Evolutionary conservation across 805 yeast genomes (phyloP), one percentile per base, ranked within the genome.

Genomic region (Cyberlindnera maclurae): DNA sequence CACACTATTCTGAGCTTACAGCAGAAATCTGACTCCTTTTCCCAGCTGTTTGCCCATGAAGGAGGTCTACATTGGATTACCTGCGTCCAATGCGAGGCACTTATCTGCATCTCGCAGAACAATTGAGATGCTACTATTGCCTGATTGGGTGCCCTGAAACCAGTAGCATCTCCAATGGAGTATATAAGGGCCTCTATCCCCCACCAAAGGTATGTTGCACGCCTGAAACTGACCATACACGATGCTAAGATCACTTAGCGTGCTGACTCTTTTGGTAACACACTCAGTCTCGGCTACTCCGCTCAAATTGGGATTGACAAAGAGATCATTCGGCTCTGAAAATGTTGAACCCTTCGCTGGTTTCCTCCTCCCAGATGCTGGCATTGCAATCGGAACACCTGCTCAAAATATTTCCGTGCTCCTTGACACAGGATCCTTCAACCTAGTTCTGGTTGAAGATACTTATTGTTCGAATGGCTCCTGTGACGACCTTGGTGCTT

Each of bases 361-460:
- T 5, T 38, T 29, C 33, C 37, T 34, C 34, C 13, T 20, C 16
- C 42, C 24, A 27, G 17, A 31, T 5, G 39, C 35, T 10, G 31
- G 31, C 3, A 15, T 50, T 17, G 33, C 27, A 11, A 15, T 45
- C 24, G 54, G 54, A 9, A 34, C 45, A 10, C 54, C 54, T 11
- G 36, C 43, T 9, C 51, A 46, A 33, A 17, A 18, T 4, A 16
- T 47, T 5, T 13, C 16, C 12, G 50, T 31, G 12, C 15, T 27
- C 1, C 32, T 50, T n/a, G 54, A 50, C 32, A 49, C 52, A 4
- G 54, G 54, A 8, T 50, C 54, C 7, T 36, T 22, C 29, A 38
- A 38, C 26, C 32, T 47, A 11, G 24, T 30, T n/a, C 36, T 38
- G 10, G 27, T 27, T 13, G 35, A 22, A 12, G 37, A 40, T 15